phyloP scores from a whole-genome alignment of 768 basidiomycete genomes.

The Auricularia auricula-judae region DNA sequence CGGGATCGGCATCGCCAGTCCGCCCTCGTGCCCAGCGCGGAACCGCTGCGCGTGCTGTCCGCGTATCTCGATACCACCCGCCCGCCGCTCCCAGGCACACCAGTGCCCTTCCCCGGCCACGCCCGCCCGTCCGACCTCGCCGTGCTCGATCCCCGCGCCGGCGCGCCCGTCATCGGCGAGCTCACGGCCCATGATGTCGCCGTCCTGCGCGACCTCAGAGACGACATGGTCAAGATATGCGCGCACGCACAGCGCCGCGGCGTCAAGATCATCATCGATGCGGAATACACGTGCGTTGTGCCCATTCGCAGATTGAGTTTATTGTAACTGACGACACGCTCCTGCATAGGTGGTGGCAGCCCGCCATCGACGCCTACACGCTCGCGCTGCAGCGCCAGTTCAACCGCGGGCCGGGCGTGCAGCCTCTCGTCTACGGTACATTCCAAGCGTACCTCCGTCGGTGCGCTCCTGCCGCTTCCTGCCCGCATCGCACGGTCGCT shows the following conservation, averaged over 20 bases:
- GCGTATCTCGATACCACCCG: slow-evolving; percentile 40
- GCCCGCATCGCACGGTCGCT: neutral
- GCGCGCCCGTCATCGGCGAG: slow-evolving; percentile 1
- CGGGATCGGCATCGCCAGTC: slow-evolving; percentile 25
- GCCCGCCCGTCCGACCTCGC: slow-evolving; percentile 49
- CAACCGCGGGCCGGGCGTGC: slow-evolving; percentile 41
- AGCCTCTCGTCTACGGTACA: slow-evolving; percentile 73
- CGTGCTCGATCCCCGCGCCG: slow-evolving; percentile 25
- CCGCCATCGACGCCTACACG: slow-evolving; percentile 75
- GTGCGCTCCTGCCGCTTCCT: slow-evolving; percentile 23
- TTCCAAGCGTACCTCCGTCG: slow-evolving; percentile 83
- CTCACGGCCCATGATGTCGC: slow-evolving; percentile 47
- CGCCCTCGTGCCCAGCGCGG: slow-evolving; percentile 54
- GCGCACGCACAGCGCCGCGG: slow-evolving; percentile 45
- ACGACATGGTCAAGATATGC: slow-evolving; percentile 56
- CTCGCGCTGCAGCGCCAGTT: slow-evolving; percentile 66
- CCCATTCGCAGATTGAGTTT: too few species aligned
- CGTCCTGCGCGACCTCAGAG: slow-evolving; percentile 48
- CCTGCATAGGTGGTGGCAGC: slow-evolving; percentile 25
- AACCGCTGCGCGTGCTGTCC: slow-evolving; percentile 52
- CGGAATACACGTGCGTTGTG: slow-evolving; percentile 46
- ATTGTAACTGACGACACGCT: too few species aligned
- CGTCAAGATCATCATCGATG: slow-evolving; percentile 70
- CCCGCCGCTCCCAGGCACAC: slow-evolving; percentile 13
- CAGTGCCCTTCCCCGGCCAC: slow-evolving; percentile 58